Evolutionary conservation across 2,329 filamentous ascomycete genomes (phyloP), one percentile per base, ranked within the genome.

Genomic region (Elsinoe fawcettii): DNA sequence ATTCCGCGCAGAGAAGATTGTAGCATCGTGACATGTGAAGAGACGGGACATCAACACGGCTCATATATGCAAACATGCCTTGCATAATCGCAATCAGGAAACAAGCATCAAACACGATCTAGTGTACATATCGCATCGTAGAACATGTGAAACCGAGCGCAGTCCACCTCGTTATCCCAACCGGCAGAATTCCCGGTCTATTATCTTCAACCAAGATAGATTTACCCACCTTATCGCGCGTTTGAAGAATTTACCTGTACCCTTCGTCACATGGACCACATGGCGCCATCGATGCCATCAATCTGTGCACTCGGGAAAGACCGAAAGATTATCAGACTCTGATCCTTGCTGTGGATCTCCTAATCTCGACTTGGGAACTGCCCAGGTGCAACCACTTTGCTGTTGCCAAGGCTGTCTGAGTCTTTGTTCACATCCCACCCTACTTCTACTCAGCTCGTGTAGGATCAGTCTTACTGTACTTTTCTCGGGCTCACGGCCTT

Each of bases 111-210:
- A 51, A 16, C 46, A 32, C 46, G 14, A 14, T 32, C 14, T 16
- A 34, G 16, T 32, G 27, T n/a, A 51, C 18, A 20, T 18, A 51
- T n/a, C 25, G 41, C 22, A 46, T 46, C 22, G 41, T 16, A 51
- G 27, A 30, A 51, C 46, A 51, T 51, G 46, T 51, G 46, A 51
- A 51, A 51, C 25, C 46, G 43, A 32, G 12, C 25, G 18, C 49
- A 23, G 20, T 53, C 49, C 49, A 53, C 49, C 16, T 39, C 49
- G 30, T 39, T 37, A 39, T 39, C 49, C 30, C 49, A 39, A 39
- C 49, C 49, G 49, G 49, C 49, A 53, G 20, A 53, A 53, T 34
- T 53, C 49, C 49, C 49, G 49, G 49, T n/a, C 30, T 39, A 53
- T 53, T 53, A 53, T 53, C 49, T 53, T 39, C 46, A 51, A 51